Base-by-base conservation (phyloP, 768 basidiomycete species). In the Russula griseocarnosa region DNA sequence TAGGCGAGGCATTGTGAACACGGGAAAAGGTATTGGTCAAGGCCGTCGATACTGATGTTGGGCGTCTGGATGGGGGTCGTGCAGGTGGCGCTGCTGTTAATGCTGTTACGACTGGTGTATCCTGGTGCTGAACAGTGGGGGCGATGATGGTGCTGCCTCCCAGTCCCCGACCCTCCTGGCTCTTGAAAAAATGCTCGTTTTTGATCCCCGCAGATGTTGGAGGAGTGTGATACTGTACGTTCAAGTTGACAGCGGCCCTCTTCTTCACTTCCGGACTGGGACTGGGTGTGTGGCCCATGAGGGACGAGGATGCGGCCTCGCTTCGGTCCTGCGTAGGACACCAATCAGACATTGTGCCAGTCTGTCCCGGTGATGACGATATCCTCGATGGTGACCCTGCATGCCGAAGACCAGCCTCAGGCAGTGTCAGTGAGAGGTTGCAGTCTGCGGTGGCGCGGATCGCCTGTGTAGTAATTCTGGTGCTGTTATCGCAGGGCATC, bases 301-400 rank as follows among this genome's bases (percentile, higher is more conserved):
- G 38, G 0, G 53, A 42, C 16, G 38, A 18, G 16, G 38, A 10
- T 2, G 3, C 28, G 28, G 13, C 13, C n/a, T 34, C 50, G 53
- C 53, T 26, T 36, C 26, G 58, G 36, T 34, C 58, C 22, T 8
- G 34, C 9, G 32, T 59, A 10, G 34, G 24, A n/a, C 18, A 44
- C 44, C 4, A 34, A 13, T 36, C 36, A 13, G 36, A 36, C 36
- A 13, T 3, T 36, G 36, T 36, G 11, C 26, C 53, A n/a, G 38
- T 7, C 52, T 32, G 49, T 16, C n/a, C 36, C 6, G n/a, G 42
- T 26, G 53, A 7, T 32, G 32, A 53, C n/a, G 63, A 58, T 50
- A 60, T 60, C 24, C 53, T 60, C 14, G 63, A 61, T 11, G 58
- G 58, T 5, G 54, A 40, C 30, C 20, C 28, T 10, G 54, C 47